phyloP scores from a whole-genome alignment of 208 protist species.

The Herpetomonas tarakana region DNA sequence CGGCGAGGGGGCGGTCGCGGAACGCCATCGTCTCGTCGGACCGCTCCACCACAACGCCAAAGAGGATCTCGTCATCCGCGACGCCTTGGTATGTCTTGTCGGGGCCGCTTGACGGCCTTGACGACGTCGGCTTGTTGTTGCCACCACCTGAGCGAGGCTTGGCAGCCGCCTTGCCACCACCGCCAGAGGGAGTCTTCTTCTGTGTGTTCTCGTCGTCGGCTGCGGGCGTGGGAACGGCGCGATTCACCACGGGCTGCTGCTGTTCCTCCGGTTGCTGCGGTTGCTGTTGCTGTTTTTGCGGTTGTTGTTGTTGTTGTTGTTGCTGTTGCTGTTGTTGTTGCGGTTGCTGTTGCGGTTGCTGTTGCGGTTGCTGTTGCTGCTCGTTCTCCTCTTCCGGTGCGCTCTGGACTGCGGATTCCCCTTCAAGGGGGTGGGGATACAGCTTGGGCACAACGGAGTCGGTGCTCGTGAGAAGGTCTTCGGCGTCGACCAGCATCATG shows the following conservation, averaged over 20 bases:
- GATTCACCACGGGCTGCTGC: not conserved
- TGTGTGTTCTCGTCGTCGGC: no score
- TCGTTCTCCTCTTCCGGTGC: not conserved
- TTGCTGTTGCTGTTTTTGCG: no score
- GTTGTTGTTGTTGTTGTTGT: no score
- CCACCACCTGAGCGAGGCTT: no score
- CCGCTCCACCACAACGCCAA: not conserved
- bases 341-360: no score
- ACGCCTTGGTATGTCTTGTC: not conserved
- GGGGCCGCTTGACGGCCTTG: no score
- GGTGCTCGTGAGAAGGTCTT: slow-evolving; percentile 3
- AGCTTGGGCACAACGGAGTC: not conserved
- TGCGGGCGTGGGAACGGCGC: not conserved
- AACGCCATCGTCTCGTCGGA: slow-evolving; percentile 1
- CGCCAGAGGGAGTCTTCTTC: no score
- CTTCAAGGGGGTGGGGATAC: not conserved
- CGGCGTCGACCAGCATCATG: slow-evolving; percentile 29
- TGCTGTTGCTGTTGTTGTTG: no score
- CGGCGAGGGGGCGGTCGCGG: not conserved
- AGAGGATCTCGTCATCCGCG: not conserved
- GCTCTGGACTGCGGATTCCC: not conserved
- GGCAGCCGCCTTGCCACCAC: no score
- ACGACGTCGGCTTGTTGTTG: not conserved
- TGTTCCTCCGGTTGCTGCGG: no score
- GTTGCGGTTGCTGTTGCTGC: not conserved